Evolutionary conservation across 2,329 filamentous ascomycete species (phyloP), one percentile per base, ranked within the genome.

Genomic region (Aspergillus vadensis): DNA sequence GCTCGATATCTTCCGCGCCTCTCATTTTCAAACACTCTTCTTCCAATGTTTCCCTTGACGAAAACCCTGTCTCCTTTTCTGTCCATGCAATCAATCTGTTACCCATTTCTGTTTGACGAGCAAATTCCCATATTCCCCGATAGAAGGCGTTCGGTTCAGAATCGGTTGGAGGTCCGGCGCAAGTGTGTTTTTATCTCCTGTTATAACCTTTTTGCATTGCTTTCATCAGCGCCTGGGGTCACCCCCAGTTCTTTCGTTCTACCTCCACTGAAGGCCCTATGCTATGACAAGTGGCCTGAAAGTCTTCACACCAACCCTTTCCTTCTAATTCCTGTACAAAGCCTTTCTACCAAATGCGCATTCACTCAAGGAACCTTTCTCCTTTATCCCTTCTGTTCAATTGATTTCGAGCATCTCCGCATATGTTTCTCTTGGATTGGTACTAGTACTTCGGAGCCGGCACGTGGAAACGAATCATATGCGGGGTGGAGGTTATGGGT

Each of bases 71-170:
- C 62, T 54, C 58, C n/a, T 14, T 59, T 60, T 48, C 52, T 59
- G 44, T 43, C 50, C 51, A 65, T 64, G 60, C 64, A 63, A 62
- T 58, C 70, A 62, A 66, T 67, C 64, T 67, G 58, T 64, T 66
- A 62, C 58, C 50, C 55, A 67, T 68, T 74, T 73, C 30, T 63
- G 62, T 66, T 67, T 68, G 63, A 69, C 65, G 66, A 69, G 63
- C 67, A 68, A 67, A 67, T 67, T 63, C 61, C 67, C 48, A 38
- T 74, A 75, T 76, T 74, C 73, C 72, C 69, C 69, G 63, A 77
- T 76, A 75, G 72, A 76, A 72, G 72, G 74, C 72, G 75, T 75
- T 72, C 68, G 70, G 72, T 73, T 69, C 74, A 68, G 47, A 50
- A 71, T 63, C 66, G 63, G 69, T 63, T 66, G 72, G 72, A 70